Conservation (phyloP, 2,329 filamentous ascomycete species). For the Cryphonectria parasitica region DNA sequence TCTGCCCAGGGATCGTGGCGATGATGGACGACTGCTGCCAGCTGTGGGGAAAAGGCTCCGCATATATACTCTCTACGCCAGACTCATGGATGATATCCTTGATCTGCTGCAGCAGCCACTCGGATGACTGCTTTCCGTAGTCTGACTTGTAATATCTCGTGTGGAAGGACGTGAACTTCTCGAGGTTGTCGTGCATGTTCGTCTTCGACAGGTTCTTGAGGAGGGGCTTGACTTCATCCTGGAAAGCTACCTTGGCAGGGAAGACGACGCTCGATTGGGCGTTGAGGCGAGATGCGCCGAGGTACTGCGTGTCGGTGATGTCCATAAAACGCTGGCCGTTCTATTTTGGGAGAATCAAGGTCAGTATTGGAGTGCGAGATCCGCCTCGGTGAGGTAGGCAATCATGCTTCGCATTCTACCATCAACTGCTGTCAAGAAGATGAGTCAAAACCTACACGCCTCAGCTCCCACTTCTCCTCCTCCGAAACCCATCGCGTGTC, state of each 20-base stretch:
- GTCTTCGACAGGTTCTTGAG: conserved; percentile 63
- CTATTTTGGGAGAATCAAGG: conserved; percentile 43
- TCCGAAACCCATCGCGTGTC: conserved; percentile 88
- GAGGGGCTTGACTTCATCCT: conserved; percentile 60
- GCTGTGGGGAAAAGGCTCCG: conserved; percentile 56
- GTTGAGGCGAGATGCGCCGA: conserved; percentile 48
- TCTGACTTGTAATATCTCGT: conserved; percentile 69
- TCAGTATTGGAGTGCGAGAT: conserved; percentile 1
- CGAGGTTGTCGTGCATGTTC: conserved; percentile 68
- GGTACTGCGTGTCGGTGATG: conserved; percentile 67
- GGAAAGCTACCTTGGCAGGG: conserved; percentile 61
- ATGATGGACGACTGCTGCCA: conserved; percentile 81
- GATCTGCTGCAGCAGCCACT: conserved; percentile 73
- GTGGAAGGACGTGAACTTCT: conserved; percentile 68
- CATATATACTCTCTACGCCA: conserved; percentile 62
- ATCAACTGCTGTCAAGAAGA: background rate
- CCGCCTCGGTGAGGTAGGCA: background rate
- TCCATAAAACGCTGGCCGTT: conserved; percentile 78
- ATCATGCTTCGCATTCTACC: background rate
- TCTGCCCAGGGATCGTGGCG: conserved; percentile 76
- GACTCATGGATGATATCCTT: conserved; percentile 63
- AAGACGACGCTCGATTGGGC: conserved; percentile 42
- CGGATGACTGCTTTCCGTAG: conserved; percentile 71
- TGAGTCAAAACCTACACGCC: conserved; percentile 62
- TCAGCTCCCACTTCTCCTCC: conserved; percentile 91